Base-by-base conservation (phyloP, 768 basidiomycete species). In the Termitomyces sp. region DNA sequence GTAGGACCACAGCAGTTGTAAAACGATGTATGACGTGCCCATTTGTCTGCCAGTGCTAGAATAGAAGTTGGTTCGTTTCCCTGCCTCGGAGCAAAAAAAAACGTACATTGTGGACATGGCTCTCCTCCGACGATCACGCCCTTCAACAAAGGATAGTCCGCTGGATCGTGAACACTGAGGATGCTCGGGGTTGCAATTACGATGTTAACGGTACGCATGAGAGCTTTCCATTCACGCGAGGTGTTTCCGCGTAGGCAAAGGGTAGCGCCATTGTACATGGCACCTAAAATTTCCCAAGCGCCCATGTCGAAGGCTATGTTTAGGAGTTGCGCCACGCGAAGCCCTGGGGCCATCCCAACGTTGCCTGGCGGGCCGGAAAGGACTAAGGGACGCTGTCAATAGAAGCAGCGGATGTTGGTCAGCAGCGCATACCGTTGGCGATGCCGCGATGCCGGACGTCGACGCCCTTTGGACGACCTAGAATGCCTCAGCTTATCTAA, bases 301-400 rank as follows among this genome's bases (percentile, higher is more conserved):
- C 81, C 82, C 82, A 86, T 85, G 61, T 86, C 85, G 63, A 85
- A 86, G 4, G 83, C 79, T 43, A 86, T 79, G 59, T 85, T 85
- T 69, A 86, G 75, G 23, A 85, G 69, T 62, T 85, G 84, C 8
- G 82, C 77, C 21, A 85, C 82, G 11, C 81, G 76, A 31, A 76
- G 62, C 12, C 84, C 82, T 1, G 82, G 81, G n/a, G 66, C 58
- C 81, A 86, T 84, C 32, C 77, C 76, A 10, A 85, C 71, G 60
- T 81, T 84, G n/a, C 83, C 84, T 25, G 83, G 84, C 19, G 72
- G 61, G 56, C 73, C 63, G 48, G 71, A 73, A 19, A 76, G 62
- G 27, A 76, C 75, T 76, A 40, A 1, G 14, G 34, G 45, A 43
- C 31, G 8, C 14, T 62, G 52, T 50, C 34, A 49, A 50, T 35